A percentile compares a stretch with the other conserved stretches of the same genome.
Evolutionary conservation across 805 yeast genomes (phyloP).

Genomic region (Cyberlindnera suaveolens): DNA sequence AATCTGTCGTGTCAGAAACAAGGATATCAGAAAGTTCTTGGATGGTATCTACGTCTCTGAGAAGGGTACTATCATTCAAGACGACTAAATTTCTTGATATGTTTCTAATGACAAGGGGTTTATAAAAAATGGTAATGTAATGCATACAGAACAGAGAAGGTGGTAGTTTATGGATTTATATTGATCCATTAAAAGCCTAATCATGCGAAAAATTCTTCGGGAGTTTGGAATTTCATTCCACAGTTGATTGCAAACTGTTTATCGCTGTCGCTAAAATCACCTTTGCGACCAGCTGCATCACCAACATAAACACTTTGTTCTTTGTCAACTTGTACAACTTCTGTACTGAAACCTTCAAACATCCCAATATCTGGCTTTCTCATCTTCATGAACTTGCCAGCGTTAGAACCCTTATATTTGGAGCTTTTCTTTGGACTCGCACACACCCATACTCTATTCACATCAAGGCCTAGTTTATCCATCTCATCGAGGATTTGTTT

Average conservation of each 20-base stretch:
- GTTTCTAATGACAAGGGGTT: not conserved
- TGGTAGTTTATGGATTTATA: conserved; percentile 2
- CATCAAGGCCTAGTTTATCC: conserved; percentile 20
- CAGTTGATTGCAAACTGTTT: conserved; percentile 54
- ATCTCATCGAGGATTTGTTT: conserved; percentile 30
- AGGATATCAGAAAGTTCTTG: conserved; percentile 99
- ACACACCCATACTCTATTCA: conserved; percentile 39
- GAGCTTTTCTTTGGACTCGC: conserved; percentile 58
- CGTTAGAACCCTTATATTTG: conserved; percentile 8
- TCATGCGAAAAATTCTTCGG: conserved; percentile 56
- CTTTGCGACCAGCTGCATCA: conserved; percentile 86
- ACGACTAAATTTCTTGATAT: conserved; percentile 26
- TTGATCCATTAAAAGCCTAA: conserved; percentile 2
- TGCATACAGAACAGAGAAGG: not conserved
- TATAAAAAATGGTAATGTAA: conserved; percentile 2
- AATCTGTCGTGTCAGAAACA: conserved; percentile 97
- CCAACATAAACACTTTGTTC: conserved; percentile 71
- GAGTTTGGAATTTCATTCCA: conserved; percentile 52
- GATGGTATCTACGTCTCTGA: conserved; percentile 99
- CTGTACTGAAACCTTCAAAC: conserved; percentile 52
- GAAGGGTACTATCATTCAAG: conserved; percentile 82
- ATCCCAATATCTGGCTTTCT: conserved; percentile 79
- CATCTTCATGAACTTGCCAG: conserved; percentile 25
- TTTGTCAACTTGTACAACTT: conserved; percentile 25
- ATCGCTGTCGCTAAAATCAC: conserved; percentile 82